phyloP scores from a whole-genome alignment of 192 early-diverging fungal genomes.

The Gonapodya prolifera region DNA sequence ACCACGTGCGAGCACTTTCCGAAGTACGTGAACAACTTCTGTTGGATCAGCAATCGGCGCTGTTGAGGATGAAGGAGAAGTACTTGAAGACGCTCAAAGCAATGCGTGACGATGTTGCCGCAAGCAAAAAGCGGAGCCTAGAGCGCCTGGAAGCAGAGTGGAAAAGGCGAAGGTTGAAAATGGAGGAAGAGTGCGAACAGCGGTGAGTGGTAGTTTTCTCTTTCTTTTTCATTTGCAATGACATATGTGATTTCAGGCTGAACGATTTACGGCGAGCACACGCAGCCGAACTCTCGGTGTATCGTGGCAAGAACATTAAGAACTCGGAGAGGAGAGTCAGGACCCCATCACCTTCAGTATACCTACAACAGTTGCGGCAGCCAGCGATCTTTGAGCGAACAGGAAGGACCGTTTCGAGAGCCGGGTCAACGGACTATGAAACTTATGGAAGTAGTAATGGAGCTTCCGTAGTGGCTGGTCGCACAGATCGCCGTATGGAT shows the following conservation, averaged over 20 bases:
- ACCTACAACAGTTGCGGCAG: not conserved
- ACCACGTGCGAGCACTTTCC: conserved; percentile 4
- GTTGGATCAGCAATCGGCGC: conserved; percentile 6
- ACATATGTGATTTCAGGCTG: not conserved
- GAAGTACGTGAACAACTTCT: conserved; percentile 5
- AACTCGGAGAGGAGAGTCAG: not conserved
- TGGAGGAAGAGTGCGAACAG: conserved; percentile 19
- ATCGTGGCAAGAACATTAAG: not conserved
- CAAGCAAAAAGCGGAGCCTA: conserved; percentile 13
- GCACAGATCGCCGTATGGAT: not conserved
- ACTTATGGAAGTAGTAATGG: not conserved
- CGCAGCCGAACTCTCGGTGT: not conserved
- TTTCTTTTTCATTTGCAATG: not conserved
- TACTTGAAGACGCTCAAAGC: conserved; percentile 21
- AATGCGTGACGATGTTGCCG: conserved; percentile 27
- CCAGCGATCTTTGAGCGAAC: not conserved
- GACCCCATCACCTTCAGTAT: not conserved
- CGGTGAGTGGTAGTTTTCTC: not conserved
- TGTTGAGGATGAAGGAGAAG: conserved; percentile 17
- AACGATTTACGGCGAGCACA: not conserved
- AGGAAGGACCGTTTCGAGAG: not conserved
- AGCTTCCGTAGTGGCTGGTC: not conserved
- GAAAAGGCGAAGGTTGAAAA: conserved; percentile 12
- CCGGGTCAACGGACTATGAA: not conserved
- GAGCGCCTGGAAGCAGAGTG: conserved; percentile 24